These are phyloP conservation scores for Mrakia frigida DNA, from an alignment of 768 basidiomycete genomes.

Conservation along the genomic window DNA sequence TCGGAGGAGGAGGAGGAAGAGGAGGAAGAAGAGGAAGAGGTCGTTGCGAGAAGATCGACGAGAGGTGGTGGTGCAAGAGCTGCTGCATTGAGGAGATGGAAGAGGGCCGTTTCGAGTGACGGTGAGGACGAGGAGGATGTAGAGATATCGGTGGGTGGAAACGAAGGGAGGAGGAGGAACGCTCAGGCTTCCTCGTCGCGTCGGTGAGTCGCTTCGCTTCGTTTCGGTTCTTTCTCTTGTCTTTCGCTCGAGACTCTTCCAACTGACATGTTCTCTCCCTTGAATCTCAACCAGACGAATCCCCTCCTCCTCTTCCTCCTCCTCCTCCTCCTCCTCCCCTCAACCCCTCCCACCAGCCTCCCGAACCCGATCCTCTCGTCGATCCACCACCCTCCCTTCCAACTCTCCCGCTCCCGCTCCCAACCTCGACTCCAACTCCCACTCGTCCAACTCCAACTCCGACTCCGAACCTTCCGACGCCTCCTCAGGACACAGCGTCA, in stretches of 20 bases:
- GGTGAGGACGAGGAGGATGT: slow-evolving; percentile 12
- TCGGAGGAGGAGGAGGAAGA: slow-evolving; percentile 1
- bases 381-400: background rate
- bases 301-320: background rate
- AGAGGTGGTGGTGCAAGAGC: background rate
- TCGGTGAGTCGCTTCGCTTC: background rate
- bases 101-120: background rate
- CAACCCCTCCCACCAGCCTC: background rate
- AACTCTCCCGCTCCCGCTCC: background rate
- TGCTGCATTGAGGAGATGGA: background rate
- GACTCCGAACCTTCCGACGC: background rate
- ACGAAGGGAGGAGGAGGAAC: background rate
- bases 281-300: background rate
- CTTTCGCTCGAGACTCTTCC: background rate
- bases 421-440: background rate
- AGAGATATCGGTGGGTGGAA: background rate
- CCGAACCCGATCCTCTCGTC: background rate
- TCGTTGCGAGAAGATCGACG: background rate
- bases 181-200: background rate
- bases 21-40: slow-evolving; percentile 3
- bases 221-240: background rate
- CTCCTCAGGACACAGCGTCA: background rate
- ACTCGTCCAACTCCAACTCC: background rate
- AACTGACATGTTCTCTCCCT: background rate
- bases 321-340: background rate